A percentile compares a stretch with the other conserved stretches of the same genome.
Conservation (phyloP, 148 eudicot species). For the Simmondsia chinensis region DNA sequence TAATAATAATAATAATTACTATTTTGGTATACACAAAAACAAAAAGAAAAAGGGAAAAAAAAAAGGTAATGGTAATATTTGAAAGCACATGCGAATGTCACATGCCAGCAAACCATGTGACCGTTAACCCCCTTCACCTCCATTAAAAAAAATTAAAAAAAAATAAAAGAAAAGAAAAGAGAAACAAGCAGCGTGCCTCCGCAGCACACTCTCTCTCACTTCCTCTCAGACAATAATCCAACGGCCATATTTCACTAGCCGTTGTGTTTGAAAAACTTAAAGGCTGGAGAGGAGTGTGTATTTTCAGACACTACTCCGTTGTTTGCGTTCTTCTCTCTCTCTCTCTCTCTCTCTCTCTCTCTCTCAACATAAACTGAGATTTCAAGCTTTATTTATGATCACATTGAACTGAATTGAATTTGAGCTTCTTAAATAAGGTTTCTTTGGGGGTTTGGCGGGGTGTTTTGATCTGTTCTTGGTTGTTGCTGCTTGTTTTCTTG, state of each 20-base stretch:
- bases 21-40: too few species aligned
- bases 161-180: not conserved
- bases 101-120: constrained; percentile 14
- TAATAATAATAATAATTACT: too few species aligned
- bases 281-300: not conserved
- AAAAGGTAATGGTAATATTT: too few species aligned
- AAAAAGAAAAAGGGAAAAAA: too few species aligned
- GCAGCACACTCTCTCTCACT: not conserved
- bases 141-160: not conserved
- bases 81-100: constrained; percentile 13
- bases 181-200: constrained; percentile 1
- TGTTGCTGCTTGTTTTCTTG: constrained; percentile 9
- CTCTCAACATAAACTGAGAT: not conserved
- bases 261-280: constrained; percentile 39
- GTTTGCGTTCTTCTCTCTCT: constrained; percentile 3
- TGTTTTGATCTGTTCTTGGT: constrained; percentile 4
- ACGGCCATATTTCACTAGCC: constrained; percentile 55
- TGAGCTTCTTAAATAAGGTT: constrained; percentile 5
- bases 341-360: not conserved
- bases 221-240: too few species aligned
- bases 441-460: too few species aligned
- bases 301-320: constrained; percentile 24
- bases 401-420: constrained; percentile 4
- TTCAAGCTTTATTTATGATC: constrained; percentile 2
- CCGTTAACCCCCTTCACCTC: constrained; percentile 10